These are phyloP conservation scores for Coemansia sp. DNA, from an alignment of 371 early-diverging fungal genomes.

Conservation along the genomic window DNA sequence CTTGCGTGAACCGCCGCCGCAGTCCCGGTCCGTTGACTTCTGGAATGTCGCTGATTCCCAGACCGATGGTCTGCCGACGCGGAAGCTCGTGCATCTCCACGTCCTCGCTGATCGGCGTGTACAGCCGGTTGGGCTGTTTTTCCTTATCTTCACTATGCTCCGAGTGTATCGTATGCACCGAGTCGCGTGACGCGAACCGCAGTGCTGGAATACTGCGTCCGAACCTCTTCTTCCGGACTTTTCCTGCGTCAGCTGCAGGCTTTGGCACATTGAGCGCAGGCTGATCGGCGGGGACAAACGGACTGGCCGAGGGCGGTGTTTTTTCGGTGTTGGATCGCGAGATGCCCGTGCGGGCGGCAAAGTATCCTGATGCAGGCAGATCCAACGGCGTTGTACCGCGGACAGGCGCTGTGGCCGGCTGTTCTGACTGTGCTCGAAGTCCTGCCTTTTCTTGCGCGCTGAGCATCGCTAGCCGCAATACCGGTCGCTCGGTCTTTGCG, in stretches of 20 bases:
- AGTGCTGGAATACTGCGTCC: constrained; percentile 12
- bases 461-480: constrained; percentile 43
- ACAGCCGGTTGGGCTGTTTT: constrained; percentile 6
- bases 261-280: too few relatives aligned
- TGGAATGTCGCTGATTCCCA: background rate
- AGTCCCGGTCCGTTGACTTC: constrained; percentile 19
- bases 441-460: constrained; percentile 15
- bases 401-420: constrained; percentile 38
- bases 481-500: constrained; percentile 14
- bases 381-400: constrained; percentile 10
- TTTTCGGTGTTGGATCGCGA: constrained; percentile 11
- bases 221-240: background rate
- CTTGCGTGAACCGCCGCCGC: constrained; percentile 39
- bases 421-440: constrained; percentile 5
- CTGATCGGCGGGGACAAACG: constrained; percentile 5
- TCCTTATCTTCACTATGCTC: background rate
- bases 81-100: background rate
- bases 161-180: constrained; percentile 33
- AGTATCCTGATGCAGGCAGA: constrained; percentile 41
- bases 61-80: constrained; percentile 3
- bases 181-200: constrained; percentile 40
- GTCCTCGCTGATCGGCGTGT: constrained; percentile 11
- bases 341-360: constrained; percentile 33
- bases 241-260: background rate
- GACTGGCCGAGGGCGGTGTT: background rate